Base-by-base conservation (phyloP, 1,139 yeast species). In the Taphrina betulina region DNA sequence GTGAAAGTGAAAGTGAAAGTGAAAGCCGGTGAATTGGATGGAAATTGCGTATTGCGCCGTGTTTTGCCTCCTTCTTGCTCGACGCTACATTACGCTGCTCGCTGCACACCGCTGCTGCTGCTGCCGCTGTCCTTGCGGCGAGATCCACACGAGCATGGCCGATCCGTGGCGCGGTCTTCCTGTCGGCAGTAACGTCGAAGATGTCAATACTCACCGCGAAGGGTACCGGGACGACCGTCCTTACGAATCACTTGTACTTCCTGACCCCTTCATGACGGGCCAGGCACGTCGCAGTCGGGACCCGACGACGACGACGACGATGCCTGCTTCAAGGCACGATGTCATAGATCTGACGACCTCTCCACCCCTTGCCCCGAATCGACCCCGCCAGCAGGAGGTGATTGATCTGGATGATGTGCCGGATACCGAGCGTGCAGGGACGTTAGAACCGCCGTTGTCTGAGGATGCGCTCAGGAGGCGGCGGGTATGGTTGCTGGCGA, bases 361-460 rank as follows among this genome's bases (percentile, higher is more conserved):
- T 10, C 54, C 54, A 7, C 54, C 54, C 2, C 23, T 10, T 12
- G 31, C 23, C 33, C 16, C 22, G 7, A 10, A 20, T 2, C 40
- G 17, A 19, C 12, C 37, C 14, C n/a, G n/a, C n/a, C n/a, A n/a
- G n/a, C n/a, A n/a, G n/a, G 46, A 51, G 26, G 23, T 52, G 12
- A 52, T 52, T 33, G 56, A 52, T 20, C 43, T 52, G 23, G 56
- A 52, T 28, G 35, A 31, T 2, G 16, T 37, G 14, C 55, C 55
- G 5, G 44, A 37, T 28, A 17, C n/a, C n/a, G n/a, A n/a, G n/a
- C n/a, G n/a, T n/a, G 31, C 50, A 12, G 45, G 17, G 4, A 19
- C 29, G 3, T 35, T 24, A 7, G n/a, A n/a, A n/a, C 37, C 53
- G 14, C 44, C 35, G 8, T 34, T 24, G n/a, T n/a, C n/a, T n/a